These are phyloP conservation scores for Trypanosoma conorhini DNA, from an alignment of 208 protist species.

Conservation along the genomic window DNA sequence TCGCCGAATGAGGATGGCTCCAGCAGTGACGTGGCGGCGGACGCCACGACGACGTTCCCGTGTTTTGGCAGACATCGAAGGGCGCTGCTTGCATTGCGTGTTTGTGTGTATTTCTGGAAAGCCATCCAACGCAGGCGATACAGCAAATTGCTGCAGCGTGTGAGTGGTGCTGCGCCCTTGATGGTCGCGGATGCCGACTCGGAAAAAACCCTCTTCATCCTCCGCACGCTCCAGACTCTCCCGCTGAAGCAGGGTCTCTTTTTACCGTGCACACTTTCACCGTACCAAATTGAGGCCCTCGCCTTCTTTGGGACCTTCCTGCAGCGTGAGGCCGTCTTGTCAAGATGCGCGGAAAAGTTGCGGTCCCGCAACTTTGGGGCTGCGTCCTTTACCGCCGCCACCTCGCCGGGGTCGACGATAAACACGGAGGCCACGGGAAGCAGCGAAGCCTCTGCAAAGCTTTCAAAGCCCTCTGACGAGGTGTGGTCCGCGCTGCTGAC, in stretches of 20 bases:
- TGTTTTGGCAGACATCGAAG: slow-evolving; percentile 19
- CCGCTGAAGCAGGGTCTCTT: slow-evolving; percentile 46
- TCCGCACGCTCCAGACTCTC: slow-evolving; percentile 48
- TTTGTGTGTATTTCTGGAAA: slow-evolving; percentile 60
- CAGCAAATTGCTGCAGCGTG: slow-evolving; percentile 9
- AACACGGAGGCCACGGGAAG: not conserved
- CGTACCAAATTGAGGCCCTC: slow-evolving; percentile 54
- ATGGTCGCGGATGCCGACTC: slow-evolving; percentile 3
- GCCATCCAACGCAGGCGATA: slow-evolving; percentile 43
- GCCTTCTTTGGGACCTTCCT: slow-evolving; percentile 25
- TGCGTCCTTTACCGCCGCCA: not conserved
- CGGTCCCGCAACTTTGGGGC: not conserved
- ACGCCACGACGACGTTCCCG: not conserved
- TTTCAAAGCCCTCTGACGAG: not conserved
- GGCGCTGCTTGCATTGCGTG: slow-evolving; percentile 53
- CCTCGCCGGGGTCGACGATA: not conserved
- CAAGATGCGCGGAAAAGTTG: slow-evolving; percentile 11
- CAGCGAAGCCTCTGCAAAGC: not conserved
- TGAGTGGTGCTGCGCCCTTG: slow-evolving; percentile 21
- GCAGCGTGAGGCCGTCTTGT: not conserved
- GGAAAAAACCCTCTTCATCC: slow-evolving; percentile 50
- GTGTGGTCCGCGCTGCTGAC: not conserved
- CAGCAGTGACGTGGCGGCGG: not conserved
- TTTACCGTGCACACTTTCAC: slow-evolving; percentile 59
- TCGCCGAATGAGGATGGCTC: not conserved